Evolutionary conservation across 2,329 filamentous ascomycete species (phyloP).

Genomic region (Ophiostoma perfectum): DNA sequence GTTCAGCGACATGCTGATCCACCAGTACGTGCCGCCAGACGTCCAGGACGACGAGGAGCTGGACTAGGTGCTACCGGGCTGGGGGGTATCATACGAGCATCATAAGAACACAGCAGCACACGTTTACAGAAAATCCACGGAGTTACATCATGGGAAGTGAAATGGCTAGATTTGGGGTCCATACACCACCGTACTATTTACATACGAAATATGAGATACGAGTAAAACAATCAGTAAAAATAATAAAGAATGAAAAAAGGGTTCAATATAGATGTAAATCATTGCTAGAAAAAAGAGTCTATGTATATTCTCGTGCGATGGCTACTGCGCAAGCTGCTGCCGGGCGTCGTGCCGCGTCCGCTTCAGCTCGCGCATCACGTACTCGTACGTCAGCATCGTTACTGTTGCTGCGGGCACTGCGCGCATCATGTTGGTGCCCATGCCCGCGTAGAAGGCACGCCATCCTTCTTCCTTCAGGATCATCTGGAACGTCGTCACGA

Average conservation of each 20-base stretch:
- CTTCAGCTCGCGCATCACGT: conserved; percentile 53
- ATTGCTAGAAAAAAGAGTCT: no score
- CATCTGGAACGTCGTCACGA: conserved; percentile 73
- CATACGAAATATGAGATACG: not conserved
- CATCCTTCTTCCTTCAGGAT: conserved; percentile 90
- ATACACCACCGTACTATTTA: not conserved
- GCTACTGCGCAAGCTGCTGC: conserved; percentile 30
- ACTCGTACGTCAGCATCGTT: conserved; percentile 96
- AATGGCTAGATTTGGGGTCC: not conserved
- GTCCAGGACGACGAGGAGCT: conserved; percentile 17
- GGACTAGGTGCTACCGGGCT: not conserved
- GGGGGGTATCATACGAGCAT: no score
- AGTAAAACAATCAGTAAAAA: not conserved
- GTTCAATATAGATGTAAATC: not conserved
- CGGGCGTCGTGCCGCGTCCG: conserved; percentile 39
- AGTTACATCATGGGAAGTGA: not conserved
- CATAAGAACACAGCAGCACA: not conserved
- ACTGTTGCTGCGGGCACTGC: conserved; percentile 94
- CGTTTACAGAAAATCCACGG: not conserved
- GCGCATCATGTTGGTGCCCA: conserved; percentile 96
- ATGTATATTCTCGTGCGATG: not conserved
- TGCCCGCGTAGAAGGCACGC: conserved; percentile 93
- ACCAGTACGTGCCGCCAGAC: conserved; percentile 64
- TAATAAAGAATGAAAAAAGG: no score
- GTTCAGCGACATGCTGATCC: conserved; percentile 80